Evolutionary conservation across 306 rosid species (phyloP).

Genomic region (Hippophae tibetana): DNA sequence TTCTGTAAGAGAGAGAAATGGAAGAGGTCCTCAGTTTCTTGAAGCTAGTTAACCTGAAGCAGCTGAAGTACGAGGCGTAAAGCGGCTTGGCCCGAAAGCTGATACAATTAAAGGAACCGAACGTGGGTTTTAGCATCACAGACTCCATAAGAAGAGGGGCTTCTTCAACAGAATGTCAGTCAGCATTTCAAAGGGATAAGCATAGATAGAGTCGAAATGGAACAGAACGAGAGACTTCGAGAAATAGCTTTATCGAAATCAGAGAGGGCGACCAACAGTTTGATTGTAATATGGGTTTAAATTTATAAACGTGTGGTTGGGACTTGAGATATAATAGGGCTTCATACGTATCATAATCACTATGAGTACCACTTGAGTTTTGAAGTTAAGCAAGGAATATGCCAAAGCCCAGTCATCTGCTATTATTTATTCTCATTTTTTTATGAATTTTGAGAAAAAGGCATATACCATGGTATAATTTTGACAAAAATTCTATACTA

Average conservation of each 20-base stretch:
- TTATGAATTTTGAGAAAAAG: neutral
- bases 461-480: neutral
- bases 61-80: constrained; percentile 6
- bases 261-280: neutral
- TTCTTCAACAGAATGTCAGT: constrained; percentile 17
- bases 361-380: neutral
- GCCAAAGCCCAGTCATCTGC: neutral
- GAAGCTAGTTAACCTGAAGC: constrained; percentile 13
- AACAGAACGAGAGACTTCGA: neutral
- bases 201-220: neutral
- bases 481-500: no score
- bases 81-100: constrained; percentile 14
- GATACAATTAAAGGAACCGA: constrained; percentile 18
- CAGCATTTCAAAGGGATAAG: constrained; percentile 42
- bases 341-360: neutral
- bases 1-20: constrained; percentile 7
- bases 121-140: constrained; percentile 20
- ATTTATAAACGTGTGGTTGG: neutral
- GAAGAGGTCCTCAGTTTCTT: constrained; percentile 13
- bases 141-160: constrained; percentile 39
- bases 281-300: neutral
- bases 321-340: neutral
- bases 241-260: neutral
- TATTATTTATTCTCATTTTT: neutral
- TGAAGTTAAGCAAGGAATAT: neutral